Evolutionary conservation across 2,329 filamentous ascomycete species (phyloP).

Genomic region (Chrysosphaeria jannelii): DNA sequence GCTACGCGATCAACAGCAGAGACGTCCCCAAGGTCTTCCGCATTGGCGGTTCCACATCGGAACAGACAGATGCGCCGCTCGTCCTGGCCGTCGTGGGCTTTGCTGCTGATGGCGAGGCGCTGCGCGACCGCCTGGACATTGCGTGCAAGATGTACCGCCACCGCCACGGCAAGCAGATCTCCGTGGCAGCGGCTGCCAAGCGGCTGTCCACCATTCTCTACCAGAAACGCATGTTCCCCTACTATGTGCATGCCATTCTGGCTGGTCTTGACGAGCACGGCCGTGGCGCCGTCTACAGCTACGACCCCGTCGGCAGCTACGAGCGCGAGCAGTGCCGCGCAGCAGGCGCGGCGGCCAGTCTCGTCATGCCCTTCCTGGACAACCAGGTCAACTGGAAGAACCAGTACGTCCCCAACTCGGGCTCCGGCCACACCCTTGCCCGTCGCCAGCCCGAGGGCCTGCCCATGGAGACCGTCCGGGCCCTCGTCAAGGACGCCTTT

Average conservation of each 20-base stretch:
- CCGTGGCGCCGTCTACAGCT: slow-evolving; percentile 80
- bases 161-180: slow-evolving; percentile 91
- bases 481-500: slow-evolving; percentile 86
- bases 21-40: slow-evolving; percentile 90
- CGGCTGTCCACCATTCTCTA: slow-evolving; percentile 87
- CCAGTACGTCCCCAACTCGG: slow-evolving; percentile 72
- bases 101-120: slow-evolving; percentile 72
- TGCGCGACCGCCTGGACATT: slow-evolving; percentile 79
- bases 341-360: slow-evolving; percentile 64
- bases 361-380: slow-evolving; percentile 98
- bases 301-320: slow-evolving; percentile 93
- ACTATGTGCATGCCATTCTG: slow-evolving; percentile 87
- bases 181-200: slow-evolving; percentile 78
- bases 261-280: slow-evolving; percentile 87
- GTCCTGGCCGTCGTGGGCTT: slow-evolving; percentile 88
- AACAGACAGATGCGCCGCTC: slow-evolving; percentile 60
- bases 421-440: slow-evolving; percentile 51
- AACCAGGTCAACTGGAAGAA: slow-evolving; percentile 99
- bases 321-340: slow-evolving; percentile 90
- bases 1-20: slow-evolving; percentile 97
- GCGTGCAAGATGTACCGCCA: slow-evolving; percentile 98
- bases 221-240: slow-evolving; percentile 94
- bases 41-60: slow-evolving; percentile 70
- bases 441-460: slow-evolving; percentile 41
- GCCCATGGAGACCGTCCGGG: slow-evolving; percentile 43